Conservation (phyloP, 176 grass and related monocot genomes). For the Oryza rufipogon region DNA sequence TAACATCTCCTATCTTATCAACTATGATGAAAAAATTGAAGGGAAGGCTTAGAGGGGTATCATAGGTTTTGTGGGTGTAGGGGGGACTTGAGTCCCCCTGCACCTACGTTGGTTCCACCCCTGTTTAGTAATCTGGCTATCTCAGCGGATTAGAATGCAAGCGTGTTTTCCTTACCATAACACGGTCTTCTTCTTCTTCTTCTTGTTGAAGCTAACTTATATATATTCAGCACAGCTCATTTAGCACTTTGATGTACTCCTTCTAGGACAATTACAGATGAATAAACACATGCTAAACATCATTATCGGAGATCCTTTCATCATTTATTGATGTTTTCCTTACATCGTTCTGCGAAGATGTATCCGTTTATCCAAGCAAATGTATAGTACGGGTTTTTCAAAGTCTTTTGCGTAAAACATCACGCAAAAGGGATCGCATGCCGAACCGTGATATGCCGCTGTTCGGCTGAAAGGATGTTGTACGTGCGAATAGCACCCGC, state of each 20-base stretch:
- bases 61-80: too few relatives aligned
- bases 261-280: neutral
- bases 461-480: neutral
- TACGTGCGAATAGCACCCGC: neutral
- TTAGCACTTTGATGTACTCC: neutral
- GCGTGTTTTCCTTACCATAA: neutral
- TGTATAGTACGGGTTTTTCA: neutral
- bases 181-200: neutral
- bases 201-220: neutral
- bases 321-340: neutral
- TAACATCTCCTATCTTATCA: too few relatives aligned
- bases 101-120: too few relatives aligned
- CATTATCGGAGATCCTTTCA: neutral
- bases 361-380: conserved; percentile 11
- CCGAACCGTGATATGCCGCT: neutral
- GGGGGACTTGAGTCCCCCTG: too few relatives aligned
- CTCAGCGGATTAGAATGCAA: neutral
- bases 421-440: neutral
- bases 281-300: neutral
- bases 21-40: too few relatives aligned
- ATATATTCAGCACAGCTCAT: neutral
- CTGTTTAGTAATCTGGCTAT: neutral
- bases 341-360: conserved; percentile 1
- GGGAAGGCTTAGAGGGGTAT: too few relatives aligned
- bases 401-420: neutral